Evolutionary conservation across 768 basidiomycete genomes (phyloP).

Genomic region (Phlebiopsis gigantea): DNA sequence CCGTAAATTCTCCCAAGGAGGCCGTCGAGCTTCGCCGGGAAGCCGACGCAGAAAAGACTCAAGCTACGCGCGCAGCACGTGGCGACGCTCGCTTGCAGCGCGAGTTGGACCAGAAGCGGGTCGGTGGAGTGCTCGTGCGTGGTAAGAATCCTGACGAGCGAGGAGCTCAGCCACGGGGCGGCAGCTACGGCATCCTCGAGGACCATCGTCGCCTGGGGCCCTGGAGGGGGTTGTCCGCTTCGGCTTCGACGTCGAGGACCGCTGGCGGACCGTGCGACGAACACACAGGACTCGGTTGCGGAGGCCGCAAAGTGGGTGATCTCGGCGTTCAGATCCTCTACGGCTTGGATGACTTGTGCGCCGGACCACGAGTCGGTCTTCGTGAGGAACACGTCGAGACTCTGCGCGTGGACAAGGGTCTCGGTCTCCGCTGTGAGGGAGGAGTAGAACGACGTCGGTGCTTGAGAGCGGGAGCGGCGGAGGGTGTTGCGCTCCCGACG

Average conservation of each 20-base stretch:
- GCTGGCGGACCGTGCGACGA: slow-evolving; percentile 21
- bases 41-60: slow-evolving; percentile 68
- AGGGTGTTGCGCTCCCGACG: slow-evolving; percentile 7
- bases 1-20: slow-evolving; percentile 35
- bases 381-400: slow-evolving; percentile 64
- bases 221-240: slow-evolving; percentile 6
- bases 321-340: slow-evolving; percentile 76
- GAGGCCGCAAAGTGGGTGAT: slow-evolving; percentile 76
- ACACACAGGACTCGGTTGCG: slow-evolving; percentile 55
- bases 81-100: slow-evolving; percentile 65
- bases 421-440: slow-evolving; percentile 36
- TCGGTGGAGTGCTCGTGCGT: slow-evolving; percentile 69
- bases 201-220: slow-evolving; percentile 32
- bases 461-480: slow-evolving; percentile 16
- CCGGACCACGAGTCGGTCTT: slow-evolving; percentile 73
- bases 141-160: slow-evolving; percentile 55
- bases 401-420: slow-evolving; percentile 50
- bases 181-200: slow-evolving; percentile 51
- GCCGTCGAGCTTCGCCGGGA: slow-evolving; percentile 64
- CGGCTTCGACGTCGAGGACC: slow-evolving; percentile 3
- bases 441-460: slow-evolving; percentile 14
- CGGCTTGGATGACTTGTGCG: slow-evolving; percentile 70
- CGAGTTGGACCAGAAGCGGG: slow-evolving; percentile 71
- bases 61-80: slow-evolving; percentile 64
- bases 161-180: slow-evolving; percentile 54